A percentile compares a stretch with the other conserved stretches of the same genome.
Conservation (phyloP, 352 stramenopile species). For the Phytophthora fragariae region DNA sequence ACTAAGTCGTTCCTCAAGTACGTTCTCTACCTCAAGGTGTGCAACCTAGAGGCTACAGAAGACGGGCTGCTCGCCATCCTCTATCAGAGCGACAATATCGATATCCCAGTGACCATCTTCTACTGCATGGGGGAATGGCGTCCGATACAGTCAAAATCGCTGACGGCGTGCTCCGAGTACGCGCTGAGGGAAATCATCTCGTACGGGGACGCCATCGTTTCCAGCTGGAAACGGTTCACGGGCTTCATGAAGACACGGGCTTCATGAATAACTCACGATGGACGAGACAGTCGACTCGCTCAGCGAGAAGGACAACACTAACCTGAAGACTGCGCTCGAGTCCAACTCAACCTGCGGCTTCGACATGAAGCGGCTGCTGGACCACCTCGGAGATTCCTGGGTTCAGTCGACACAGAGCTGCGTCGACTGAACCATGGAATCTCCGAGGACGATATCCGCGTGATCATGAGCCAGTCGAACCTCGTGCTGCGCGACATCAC, state of each 20-base stretch:
- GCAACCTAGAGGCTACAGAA: slow-evolving; percentile 36
- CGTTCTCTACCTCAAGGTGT: slow-evolving; percentile 40
- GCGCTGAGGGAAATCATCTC: slow-evolving; percentile 43
- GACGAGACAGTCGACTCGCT: slow-evolving; percentile 25
- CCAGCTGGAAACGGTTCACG: slow-evolving; percentile 37
- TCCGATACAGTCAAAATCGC: slow-evolving; percentile 43
- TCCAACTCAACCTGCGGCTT: slow-evolving; percentile 6
- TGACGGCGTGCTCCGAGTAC: slow-evolving; percentile 41
- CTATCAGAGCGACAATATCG: slow-evolving; percentile 53
- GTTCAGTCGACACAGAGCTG: slow-evolving; percentile 15
- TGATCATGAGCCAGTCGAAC: slow-evolving; percentile 45
- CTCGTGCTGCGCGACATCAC: slow-evolving; percentile 63
- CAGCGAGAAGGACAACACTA: slow-evolving; percentile 26
- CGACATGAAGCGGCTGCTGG: slow-evolving; percentile 43
- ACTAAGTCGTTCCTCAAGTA: slow-evolving; percentile 45
- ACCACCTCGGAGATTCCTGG: slow-evolving; percentile 44
- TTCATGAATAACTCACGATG: slow-evolving; percentile 36
- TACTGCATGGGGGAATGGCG: slow-evolving; percentile 47
- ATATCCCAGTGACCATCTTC: slow-evolving; percentile 54
- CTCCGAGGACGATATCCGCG: slow-evolving; percentile 40
- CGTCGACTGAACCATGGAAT: slow-evolving; percentile 34
- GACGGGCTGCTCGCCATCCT: slow-evolving; percentile 49
- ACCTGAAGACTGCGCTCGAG: slow-evolving; percentile 34
- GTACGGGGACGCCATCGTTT: slow-evolving; percentile 41
- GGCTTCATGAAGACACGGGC: slow-evolving; percentile 19